These are phyloP conservation scores for Boletus rex-veris DNA, from an alignment of 768 basidiomycete species.

Conservation along the genomic window DNA sequence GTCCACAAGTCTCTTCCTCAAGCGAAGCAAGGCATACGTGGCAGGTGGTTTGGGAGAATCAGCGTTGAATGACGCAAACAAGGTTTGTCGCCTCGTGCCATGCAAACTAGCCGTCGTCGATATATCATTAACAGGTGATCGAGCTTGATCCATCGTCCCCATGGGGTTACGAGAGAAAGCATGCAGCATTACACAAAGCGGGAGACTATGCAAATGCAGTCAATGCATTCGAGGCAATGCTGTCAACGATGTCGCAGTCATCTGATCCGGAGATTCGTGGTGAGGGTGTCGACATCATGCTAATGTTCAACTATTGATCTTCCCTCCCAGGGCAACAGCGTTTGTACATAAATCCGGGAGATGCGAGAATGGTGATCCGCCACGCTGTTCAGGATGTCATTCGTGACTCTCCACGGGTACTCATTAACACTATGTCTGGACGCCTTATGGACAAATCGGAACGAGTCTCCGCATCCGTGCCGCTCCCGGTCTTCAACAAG, in stretches of 20 bases:
- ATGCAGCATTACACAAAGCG: neutral
- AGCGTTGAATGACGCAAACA: neutral
- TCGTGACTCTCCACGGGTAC: neutral
- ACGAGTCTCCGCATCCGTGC: neutral
- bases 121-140: neutral
- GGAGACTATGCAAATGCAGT: neutral
- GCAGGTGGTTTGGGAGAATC: neutral
- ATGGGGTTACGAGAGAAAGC: neutral
- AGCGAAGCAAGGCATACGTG: neutral
- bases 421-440: neutral
- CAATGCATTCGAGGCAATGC: neutral
- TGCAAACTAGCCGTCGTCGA: neutral
- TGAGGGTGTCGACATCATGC: neutral
- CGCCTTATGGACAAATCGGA: neutral
- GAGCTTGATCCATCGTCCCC: neutral
- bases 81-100: neutral
- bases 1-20: neutral
- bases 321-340: neutral
- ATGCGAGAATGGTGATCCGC: neutral
- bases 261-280: neutral
- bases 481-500: neutral
- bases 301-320: neutral
- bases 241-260: neutral
- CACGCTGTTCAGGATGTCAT: neutral
- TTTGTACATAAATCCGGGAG: neutral